A percentile compares a stretch with the other conserved stretches of the same genome.
Evolutionary conservation across 305 asterid species (phyloP).

Genomic region (Fraxinus baroniana): DNA sequence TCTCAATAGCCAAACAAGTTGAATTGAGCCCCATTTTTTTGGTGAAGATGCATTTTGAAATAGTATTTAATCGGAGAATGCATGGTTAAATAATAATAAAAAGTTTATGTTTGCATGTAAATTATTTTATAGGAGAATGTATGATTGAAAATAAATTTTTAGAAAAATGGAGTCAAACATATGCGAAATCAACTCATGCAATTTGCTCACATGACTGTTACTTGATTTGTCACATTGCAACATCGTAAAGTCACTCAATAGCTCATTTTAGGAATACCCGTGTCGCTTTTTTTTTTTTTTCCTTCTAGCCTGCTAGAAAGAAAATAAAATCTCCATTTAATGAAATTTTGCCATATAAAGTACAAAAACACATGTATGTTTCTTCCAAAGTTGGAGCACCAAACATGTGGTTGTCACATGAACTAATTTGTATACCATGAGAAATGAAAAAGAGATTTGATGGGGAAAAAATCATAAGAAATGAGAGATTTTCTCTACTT

Average conservation of each 20-base stretch:
- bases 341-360: not conserved
- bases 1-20: not conserved
- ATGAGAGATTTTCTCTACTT: not conserved
- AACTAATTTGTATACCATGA: not conserved
- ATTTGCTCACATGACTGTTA: not conserved
- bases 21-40: too few relatives aligned
- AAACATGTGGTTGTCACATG: not conserved
- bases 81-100: too few relatives aligned
- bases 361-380: constrained; percentile 13
- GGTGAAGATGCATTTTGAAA: too few relatives aligned
- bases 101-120: too few relatives aligned
- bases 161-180: too few relatives aligned
- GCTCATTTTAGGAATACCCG: constrained; percentile 16
- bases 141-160: too few relatives aligned
- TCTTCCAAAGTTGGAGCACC: constrained; percentile 7
- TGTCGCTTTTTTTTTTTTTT: not conserved
- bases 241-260: not conserved
- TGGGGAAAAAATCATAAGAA: not conserved
- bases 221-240: constrained; percentile 1
- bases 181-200: too few relatives aligned
- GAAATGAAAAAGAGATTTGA: not conserved
- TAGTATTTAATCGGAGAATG: too few relatives aligned
- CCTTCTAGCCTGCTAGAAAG: not conserved
- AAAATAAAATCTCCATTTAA: not conserved
- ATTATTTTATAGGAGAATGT: too few relatives aligned